Conservation (phyloP, 2,329 filamentous ascomycete species). For the Elsinoe batatas region DNA sequence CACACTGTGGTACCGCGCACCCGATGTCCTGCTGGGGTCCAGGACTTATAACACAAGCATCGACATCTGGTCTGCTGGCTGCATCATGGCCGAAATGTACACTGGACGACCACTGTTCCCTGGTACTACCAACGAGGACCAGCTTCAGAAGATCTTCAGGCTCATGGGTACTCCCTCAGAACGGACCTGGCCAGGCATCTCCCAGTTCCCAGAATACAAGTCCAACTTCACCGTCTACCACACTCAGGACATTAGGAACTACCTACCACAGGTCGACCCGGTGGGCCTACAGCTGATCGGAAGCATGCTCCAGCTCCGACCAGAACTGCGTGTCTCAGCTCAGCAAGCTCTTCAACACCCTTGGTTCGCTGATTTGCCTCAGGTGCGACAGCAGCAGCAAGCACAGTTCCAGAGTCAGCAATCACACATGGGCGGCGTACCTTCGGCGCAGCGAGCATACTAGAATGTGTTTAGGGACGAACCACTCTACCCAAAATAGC, state of each 20-base stretch:
- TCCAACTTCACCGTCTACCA: slow-evolving; percentile 87
- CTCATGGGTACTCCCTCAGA: slow-evolving; percentile 98
- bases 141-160: slow-evolving; percentile 92
- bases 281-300: slow-evolving; percentile 78
- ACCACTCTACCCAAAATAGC: no score
- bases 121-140: slow-evolving; percentile 95
- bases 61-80: slow-evolving; percentile 97
- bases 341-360: slow-evolving; percentile 77
- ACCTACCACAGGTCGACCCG: slow-evolving; percentile 82
- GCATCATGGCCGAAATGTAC: slow-evolving; percentile 99
- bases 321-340: slow-evolving; percentile 83
- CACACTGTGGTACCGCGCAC: slow-evolving; percentile 93
- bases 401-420: slow-evolving; percentile 15
- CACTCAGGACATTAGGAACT: slow-evolving; percentile 77
- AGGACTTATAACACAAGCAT: slow-evolving; percentile 99
- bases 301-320: slow-evolving; percentile 83
- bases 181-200: slow-evolving; percentile 89
- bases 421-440: slow-evolving; percentile 14
- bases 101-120: slow-evolving; percentile 92
- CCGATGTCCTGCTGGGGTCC: slow-evolving; percentile 86
- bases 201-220: slow-evolving; percentile 96
- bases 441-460: slow-evolving; percentile 15
- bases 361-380: slow-evolving; percentile 74
- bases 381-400: slow-evolving; percentile 26
- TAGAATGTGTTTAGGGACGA: neutral